A percentile compares a stretch with the other conserved stretches of the same genome.
Evolutionary conservation across 352 stramenopile genomes (phyloP).

Genomic region (Phytophthora fragariaefolia): DNA sequence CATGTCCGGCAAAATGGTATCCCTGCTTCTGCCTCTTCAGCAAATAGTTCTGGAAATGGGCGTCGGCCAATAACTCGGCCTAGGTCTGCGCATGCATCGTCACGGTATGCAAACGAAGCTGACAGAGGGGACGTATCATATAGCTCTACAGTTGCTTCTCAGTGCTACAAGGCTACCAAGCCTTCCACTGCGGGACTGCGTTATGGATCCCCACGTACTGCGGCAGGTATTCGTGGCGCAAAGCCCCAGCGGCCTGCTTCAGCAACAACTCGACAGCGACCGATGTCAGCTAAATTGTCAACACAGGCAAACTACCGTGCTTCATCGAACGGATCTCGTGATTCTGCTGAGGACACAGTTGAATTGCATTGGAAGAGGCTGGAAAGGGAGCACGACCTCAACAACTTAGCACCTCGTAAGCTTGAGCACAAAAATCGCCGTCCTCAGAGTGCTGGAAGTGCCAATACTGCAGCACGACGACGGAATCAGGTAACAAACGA

Average conservation of each 20-base stretch:
- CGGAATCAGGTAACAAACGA: slow-evolving; percentile 3
- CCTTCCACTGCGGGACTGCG: slow-evolving; percentile 46
- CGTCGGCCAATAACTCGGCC: slow-evolving; percentile 27
- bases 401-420: slow-evolving; percentile 15
- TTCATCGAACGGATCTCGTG: background rate
- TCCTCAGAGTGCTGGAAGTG: slow-evolving; percentile 49
- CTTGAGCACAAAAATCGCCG: slow-evolving; percentile 25
- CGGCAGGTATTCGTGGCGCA: background rate
- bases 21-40: slow-evolving; percentile 7
- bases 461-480: slow-evolving; percentile 10
- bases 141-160: slow-evolving; percentile 60
- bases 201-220: slow-evolving; percentile 37
- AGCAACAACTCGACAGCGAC: slow-evolving; percentile 32
- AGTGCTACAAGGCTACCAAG: slow-evolving; percentile 68
- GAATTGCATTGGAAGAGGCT: slow-evolving; percentile 54
- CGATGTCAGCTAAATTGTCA: slow-evolving; percentile 40
- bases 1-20: slow-evolving; percentile 33
- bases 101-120: slow-evolving; percentile 2
- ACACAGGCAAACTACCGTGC: slow-evolving; percentile 8
- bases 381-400: slow-evolving; percentile 41
- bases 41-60: background rate
- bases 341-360: slow-evolving; percentile 28
- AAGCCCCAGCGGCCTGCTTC: slow-evolving; percentile 27
- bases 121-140: slow-evolving; percentile 53
- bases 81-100: slow-evolving; percentile 48